phyloP scores from a whole-genome alignment of 805 yeast genomes.

The Wickerhamomyces bisporus region DNA sequence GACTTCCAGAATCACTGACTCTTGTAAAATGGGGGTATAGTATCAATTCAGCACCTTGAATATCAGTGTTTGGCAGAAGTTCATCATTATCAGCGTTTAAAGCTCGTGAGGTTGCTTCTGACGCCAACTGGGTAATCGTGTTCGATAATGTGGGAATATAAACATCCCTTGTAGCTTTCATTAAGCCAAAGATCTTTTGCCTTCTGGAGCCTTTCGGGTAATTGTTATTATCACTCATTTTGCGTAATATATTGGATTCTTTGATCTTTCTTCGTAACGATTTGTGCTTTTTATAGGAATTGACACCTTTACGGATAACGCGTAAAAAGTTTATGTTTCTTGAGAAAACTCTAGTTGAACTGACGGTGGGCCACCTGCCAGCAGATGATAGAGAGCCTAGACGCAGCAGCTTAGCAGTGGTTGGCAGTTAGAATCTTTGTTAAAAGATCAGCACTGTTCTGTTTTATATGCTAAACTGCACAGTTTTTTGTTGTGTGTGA shows the following conservation, averaged over 20 bases:
- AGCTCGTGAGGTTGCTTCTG: conserved; percentile 33
- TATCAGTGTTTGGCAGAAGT: conserved; percentile 25
- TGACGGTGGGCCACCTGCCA: too few relatives aligned
- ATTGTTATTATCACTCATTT: conserved; percentile 1
- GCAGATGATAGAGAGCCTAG: too few relatives aligned
- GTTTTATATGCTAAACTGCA: too few relatives aligned
- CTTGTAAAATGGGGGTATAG: conserved; percentile 56
- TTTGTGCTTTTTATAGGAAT: not conserved
- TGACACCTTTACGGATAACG: not conserved
- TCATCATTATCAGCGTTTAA: conserved; percentile 10
- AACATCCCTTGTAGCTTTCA: conserved; percentile 50
- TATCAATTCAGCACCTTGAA: conserved; percentile 50
- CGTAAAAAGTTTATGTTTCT: conserved; percentile 3
- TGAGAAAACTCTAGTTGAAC: too few relatives aligned
- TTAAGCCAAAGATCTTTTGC: conserved; percentile 43
- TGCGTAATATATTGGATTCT: not conserved
- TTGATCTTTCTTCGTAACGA: not conserved
- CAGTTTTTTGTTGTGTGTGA: too few relatives aligned
- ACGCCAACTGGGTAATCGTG: conserved; percentile 43
- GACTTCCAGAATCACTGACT: conserved; percentile 23
- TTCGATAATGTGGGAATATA: conserved; percentile 49
- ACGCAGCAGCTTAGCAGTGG: too few relatives aligned
- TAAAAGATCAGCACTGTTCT: too few relatives aligned
- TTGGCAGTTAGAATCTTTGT: too few relatives aligned
- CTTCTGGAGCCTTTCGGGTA: conserved; percentile 26